Conservation (phyloP, 345 rosid genomes). For the Boechera stricta region DNA sequence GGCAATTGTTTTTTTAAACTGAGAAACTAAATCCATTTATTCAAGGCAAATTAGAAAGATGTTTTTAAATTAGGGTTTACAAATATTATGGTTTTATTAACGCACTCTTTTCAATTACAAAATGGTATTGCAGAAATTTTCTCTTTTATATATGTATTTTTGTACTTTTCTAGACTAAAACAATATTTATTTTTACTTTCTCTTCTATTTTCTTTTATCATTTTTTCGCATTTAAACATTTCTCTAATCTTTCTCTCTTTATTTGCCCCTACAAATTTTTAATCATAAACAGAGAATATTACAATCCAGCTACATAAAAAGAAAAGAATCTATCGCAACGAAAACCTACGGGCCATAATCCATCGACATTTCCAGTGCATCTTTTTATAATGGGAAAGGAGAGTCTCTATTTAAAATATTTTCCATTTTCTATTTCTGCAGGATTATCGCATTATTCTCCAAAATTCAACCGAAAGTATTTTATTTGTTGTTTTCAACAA, state of each 20-base stretch:
- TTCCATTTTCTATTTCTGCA: background rate
- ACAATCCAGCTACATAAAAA: constrained; percentile 4
- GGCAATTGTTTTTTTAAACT: background rate
- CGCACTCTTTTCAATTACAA: no score
- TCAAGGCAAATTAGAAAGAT: background rate
- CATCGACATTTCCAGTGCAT: constrained; percentile 33
- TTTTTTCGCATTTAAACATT: background rate
- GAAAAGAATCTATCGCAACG: constrained; percentile 19
- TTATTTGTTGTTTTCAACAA: background rate
- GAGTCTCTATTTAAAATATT: constrained; percentile 5
- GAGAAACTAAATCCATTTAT: background rate
- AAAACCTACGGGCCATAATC: constrained; percentile 46
- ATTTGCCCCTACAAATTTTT: background rate
- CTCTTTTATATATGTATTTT: no score
- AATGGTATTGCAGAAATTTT: no score
- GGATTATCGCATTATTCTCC: constrained; percentile 9
- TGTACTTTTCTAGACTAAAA: no score
- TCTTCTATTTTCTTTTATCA: background rate
- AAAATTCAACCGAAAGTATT: constrained; percentile 13
- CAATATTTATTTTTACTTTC: background rate
- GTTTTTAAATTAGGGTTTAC: background rate
- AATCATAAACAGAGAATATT: constrained; percentile 22
- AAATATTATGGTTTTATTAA: background rate
- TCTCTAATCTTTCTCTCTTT: constrained; percentile 5
- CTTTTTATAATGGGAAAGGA: constrained; percentile 21